Evolutionary conservation across 2,329 filamentous ascomycete species (phyloP).

Genomic region (Alternaria panax): DNA sequence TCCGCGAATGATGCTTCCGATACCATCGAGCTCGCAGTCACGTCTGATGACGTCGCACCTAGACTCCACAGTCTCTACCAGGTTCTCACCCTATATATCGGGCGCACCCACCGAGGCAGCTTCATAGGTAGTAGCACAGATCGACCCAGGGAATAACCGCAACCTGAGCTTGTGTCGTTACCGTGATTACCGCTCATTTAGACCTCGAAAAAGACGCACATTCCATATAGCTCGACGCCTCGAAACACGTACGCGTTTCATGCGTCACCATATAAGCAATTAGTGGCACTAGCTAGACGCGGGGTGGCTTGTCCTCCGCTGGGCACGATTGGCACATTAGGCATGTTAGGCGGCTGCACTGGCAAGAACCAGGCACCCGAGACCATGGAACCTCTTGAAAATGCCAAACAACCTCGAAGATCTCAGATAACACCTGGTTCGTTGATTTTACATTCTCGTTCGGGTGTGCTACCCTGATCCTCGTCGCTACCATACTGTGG

Average conservation of each 20-base stretch:
- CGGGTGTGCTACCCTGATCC: background rate
- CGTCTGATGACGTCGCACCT: background rate
- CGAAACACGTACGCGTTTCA: constrained; percentile 1
- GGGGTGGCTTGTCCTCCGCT: background rate
- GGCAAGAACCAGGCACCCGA: background rate
- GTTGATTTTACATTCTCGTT: background rate
- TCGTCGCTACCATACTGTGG: background rate
- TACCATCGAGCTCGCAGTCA: background rate
- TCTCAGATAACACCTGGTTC: background rate
- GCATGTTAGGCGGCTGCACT: background rate
- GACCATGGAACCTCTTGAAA: background rate
- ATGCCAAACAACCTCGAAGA: background rate
- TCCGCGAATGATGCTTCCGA: background rate
- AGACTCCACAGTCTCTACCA: background rate
- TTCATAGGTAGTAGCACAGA: too few species aligned
- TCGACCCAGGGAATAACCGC: background rate
- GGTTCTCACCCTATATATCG: background rate
- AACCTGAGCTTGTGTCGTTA: background rate
- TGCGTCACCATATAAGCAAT: background rate
- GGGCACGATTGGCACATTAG: background rate
- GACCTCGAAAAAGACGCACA: background rate
- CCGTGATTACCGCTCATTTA: background rate
- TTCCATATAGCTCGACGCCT: background rate
- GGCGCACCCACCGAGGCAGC: background rate
- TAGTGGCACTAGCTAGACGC: background rate